Conservation (phyloP, 2,329 filamentous ascomycete genomes). For the Pseudogymnoascus sp. region DNA sequence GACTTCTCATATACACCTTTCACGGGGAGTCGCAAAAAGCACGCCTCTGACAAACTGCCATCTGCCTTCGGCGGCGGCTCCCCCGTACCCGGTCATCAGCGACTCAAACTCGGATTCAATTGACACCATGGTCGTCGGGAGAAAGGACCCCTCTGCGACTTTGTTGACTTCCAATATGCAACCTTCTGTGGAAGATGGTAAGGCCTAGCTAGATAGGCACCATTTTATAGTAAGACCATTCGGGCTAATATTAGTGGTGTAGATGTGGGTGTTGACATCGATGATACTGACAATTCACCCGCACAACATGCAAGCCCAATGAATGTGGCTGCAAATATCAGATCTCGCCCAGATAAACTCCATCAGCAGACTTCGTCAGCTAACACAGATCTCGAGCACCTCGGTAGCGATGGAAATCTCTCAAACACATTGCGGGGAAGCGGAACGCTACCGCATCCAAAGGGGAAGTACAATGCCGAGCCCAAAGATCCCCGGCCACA, state of each 20-base stretch:
- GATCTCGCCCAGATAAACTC: neutral
- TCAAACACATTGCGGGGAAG: neutral
- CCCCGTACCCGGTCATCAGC: conserved; percentile 19
- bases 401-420: neutral
- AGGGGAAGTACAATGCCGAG: neutral
- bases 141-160: conserved; percentile 4
- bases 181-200: neutral
- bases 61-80: neutral
- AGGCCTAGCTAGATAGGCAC: neutral
- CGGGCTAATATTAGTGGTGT: neutral
- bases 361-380: neutral
- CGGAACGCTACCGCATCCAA: neutral
- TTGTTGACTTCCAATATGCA: neutral
- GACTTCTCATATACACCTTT: conserved; percentile 42
- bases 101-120: conserved; percentile 22
- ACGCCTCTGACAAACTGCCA: conserved; percentile 22
- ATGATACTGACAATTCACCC: neutral
- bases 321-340: neutral
- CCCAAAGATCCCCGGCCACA: conserved; percentile 1
- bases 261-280: neutral
- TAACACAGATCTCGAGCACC: neutral
- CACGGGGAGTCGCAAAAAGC: conserved; percentile 35
- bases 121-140: conserved; percentile 25
- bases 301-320: neutral
- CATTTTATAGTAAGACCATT: neutral